A percentile compares a stretch with the other conserved stretches of the same genome.
Evolutionary conservation across 2,329 filamentous ascomycete genomes (phyloP).

Genomic region (Didymella glomerata): DNA sequence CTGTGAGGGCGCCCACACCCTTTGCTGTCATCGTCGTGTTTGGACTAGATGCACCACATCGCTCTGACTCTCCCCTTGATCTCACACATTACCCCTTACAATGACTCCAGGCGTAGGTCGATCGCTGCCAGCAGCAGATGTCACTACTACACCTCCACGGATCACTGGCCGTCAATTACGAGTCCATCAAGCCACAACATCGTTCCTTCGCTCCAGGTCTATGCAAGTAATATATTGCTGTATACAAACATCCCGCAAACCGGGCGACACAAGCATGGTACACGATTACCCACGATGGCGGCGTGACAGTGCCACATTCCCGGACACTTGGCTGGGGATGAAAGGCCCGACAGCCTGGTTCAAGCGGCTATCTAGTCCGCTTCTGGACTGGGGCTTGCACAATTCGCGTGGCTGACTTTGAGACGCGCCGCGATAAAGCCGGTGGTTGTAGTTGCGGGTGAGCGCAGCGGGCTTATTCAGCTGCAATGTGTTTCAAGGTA

Average conservation of each 20-base stretch:
- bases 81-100: not conserved
- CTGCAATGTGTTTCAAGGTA: conserved; percentile 14
- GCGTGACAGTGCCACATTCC: conserved; percentile 48
- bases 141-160: not conserved
- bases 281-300: conserved; percentile 41
- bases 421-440: conserved; percentile 26
- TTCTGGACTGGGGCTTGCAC: conserved; percentile 39
- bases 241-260: conserved; percentile 27
- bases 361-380: conserved; percentile 33
- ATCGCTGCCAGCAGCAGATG: too few species aligned
- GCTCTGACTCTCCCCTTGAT: too few species aligned
- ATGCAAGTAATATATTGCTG: conserved; percentile 13
- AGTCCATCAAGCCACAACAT: not conserved
- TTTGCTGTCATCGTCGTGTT: not conserved
- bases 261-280: conserved; percentile 37
- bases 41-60: not conserved
- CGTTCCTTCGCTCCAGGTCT: not conserved
- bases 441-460: conserved; percentile 36
- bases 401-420: conserved; percentile 45
- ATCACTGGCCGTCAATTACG: not conserved
- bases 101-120: not conserved
- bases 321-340: conserved; percentile 44
- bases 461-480: conserved; percentile 22
- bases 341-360: conserved; percentile 43
- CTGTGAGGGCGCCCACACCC: not conserved